Evolutionary conservation across 73 alveolate species (phyloP).

Genomic region (Effrenium voratum): DNA sequence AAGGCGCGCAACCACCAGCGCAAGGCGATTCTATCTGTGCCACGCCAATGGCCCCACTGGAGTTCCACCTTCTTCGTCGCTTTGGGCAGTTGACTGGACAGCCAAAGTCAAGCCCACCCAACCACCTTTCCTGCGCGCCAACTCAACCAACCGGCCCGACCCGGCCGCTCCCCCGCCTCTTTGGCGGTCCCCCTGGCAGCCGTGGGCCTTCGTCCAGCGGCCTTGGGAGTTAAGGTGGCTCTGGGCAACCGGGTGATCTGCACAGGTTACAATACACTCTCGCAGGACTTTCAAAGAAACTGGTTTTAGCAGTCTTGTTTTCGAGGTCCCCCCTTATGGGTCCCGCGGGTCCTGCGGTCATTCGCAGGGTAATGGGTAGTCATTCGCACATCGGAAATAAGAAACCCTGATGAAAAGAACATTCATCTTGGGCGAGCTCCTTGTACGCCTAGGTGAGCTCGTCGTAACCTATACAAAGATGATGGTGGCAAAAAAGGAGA

Average conservation of each 20-base stretch:
- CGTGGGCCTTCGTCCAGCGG: conserved; percentile 41
- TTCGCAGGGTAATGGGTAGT: too few species aligned
- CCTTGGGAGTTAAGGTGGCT: neutral
- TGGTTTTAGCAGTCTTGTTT: too few species aligned
- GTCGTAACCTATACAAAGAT: too few species aligned
- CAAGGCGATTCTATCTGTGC: neutral
- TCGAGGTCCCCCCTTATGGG: too few species aligned
- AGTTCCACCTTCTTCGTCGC: neutral
- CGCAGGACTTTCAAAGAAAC: too few species aligned
- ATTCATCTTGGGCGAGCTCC: too few species aligned
- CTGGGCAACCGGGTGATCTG: neutral
- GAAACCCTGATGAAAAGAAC: too few species aligned
- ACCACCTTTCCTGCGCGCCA: neutral
- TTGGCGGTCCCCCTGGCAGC: conserved; percentile 36
- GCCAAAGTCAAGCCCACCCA: neutral
- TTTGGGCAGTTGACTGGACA: neutral
- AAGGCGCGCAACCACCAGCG: neutral
- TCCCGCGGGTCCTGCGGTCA: too few species aligned
- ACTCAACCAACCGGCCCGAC: neutral
- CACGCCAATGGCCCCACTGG: neutral
- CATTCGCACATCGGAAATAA: too few species aligned
- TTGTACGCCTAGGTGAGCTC: too few species aligned
- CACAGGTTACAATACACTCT: too few species aligned
- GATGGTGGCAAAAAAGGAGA: too few species aligned
- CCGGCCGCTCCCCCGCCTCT: neutral